Evolutionary conservation across 805 yeast species (phyloP).

Genomic region (Metschnikowia colocasiae): DNA sequence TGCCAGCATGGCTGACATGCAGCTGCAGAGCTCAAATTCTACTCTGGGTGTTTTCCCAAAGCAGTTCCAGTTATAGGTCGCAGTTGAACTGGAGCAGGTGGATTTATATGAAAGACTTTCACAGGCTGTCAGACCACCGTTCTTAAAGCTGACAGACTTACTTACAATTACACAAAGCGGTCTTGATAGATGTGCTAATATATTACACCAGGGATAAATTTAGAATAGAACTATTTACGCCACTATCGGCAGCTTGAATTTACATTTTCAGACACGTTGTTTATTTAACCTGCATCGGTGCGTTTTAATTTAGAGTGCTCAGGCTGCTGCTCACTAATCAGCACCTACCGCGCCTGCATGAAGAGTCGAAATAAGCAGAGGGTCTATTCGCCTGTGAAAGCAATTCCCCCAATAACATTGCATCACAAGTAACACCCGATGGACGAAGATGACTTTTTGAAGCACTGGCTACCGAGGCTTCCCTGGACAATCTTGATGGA

Average conservation of each 20-base stretch:
- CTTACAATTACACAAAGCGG: not conserved
- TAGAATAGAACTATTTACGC: not conserved
- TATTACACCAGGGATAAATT: not conserved
- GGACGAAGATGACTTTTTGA: constrained; percentile 9
- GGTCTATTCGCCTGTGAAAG: not conserved
- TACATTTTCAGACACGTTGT: not conserved
- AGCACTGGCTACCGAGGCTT: constrained; percentile 10
- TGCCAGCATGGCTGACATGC: constrained; percentile 20
- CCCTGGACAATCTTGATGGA: constrained; percentile 16
- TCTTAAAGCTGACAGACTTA: not conserved
- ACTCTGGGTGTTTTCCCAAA: constrained; percentile 8
- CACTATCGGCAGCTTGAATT: not conserved
- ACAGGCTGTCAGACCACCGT: not conserved
- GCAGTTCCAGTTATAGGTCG: constrained; percentile 9
- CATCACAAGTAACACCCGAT: not conserved
- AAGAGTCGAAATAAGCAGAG: not conserved
- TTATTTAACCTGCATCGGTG: not conserved
- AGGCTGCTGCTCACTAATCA: not conserved
- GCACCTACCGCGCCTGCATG: not conserved
- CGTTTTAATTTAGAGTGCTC: not conserved
- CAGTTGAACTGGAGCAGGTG: not conserved
- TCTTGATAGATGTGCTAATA: not conserved
- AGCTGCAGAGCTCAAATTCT: constrained; percentile 5
- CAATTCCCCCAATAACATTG: not conserved
- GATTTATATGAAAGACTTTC: not conserved